Percentiles rank a stretch among this genome's conserved stretches.
Evolutionary conservation across 441 rosid genomes (phyloP).

Genomic region (Erodium chrysanthum): DNA sequence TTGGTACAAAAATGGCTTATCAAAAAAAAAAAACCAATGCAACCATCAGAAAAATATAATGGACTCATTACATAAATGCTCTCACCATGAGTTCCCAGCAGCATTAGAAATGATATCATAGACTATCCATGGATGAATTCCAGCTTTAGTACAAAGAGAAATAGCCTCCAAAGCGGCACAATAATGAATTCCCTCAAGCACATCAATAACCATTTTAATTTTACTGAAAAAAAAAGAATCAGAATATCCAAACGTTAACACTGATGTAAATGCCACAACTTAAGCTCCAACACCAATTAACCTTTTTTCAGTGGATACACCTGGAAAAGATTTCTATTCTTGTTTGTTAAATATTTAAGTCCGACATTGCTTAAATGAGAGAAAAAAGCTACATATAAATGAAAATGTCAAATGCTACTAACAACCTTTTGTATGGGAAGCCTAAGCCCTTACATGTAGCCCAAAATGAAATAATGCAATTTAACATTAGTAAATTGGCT

Average conservation of each 20-base stretch:
- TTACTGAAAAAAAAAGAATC: constrained; percentile 40
- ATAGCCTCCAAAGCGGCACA: constrained; percentile 87
- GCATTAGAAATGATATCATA: constrained; percentile 91
- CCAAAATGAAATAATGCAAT: neutral
- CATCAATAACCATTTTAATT: constrained; percentile 63
- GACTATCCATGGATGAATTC: constrained; percentile 85
- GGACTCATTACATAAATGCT: constrained; percentile 8
- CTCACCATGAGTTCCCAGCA: constrained; percentile 95
- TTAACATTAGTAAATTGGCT: neutral
- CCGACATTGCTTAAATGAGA: neutral
- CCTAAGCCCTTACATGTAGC: neutral
- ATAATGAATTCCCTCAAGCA: constrained; percentile 84
- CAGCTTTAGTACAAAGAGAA: constrained; percentile 57
- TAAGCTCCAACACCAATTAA: neutral
- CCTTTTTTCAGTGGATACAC: neutral
- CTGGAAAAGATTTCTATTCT: neutral
- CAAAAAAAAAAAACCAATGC: too few species aligned
- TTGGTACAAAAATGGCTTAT: too few species aligned
- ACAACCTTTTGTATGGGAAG: neutral
- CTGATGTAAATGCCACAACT: constrained; percentile 9
- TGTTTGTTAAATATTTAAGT: neutral
- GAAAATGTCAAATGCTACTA: neutral
- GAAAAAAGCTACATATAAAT: neutral
- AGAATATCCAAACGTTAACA: constrained; percentile 12
- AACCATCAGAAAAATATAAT: constrained; percentile 13